Evolutionary conservation across 1,139 yeast genomes (phyloP).

Genomic region (Geotrichum cucujoidarum): DNA sequence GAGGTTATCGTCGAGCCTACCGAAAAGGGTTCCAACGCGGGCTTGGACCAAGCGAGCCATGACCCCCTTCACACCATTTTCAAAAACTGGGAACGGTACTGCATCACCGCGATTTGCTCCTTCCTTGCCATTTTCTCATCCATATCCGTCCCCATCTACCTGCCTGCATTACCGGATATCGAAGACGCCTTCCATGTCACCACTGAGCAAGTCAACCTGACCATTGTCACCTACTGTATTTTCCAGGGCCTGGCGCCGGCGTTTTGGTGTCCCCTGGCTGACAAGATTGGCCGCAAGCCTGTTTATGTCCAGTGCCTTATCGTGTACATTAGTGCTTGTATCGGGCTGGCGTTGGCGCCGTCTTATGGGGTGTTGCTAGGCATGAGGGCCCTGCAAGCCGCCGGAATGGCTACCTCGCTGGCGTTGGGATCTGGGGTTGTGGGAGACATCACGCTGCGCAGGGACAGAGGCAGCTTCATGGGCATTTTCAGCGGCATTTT

Average conservation of each 20-base stretch:
- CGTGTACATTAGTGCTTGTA: slow-evolving; percentile 51
- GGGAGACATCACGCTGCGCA: slow-evolving; percentile 59
- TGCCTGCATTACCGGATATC: slow-evolving; percentile 61
- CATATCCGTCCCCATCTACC: slow-evolving; percentile 64
- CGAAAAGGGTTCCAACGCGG: neutral
- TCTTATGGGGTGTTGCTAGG: slow-evolving; percentile 51
- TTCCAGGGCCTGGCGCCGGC: slow-evolving; percentile 71
- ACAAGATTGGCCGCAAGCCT: slow-evolving; percentile 65
- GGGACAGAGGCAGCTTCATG: slow-evolving; percentile 59
- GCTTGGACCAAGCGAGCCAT: neutral
- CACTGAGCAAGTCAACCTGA: slow-evolving; percentile 53
- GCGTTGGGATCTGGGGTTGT: slow-evolving; percentile 63
- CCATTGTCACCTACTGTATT: slow-evolving; percentile 66
- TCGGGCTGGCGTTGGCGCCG: slow-evolving; percentile 56
- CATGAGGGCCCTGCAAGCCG: slow-evolving; percentile 62
- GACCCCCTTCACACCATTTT: slow-evolving; percentile 35
- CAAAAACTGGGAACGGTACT: slow-evolving; percentile 35
- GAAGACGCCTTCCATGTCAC: slow-evolving; percentile 49
- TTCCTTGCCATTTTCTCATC: slow-evolving; percentile 55
- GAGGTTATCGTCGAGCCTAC: neutral
- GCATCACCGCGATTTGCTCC: slow-evolving; percentile 42
- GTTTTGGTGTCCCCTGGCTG: slow-evolving; percentile 60
- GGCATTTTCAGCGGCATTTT: slow-evolving; percentile 63
- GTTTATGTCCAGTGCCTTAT: slow-evolving; percentile 50
- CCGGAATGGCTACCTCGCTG: slow-evolving; percentile 65